Evolutionary conservation across 2,329 filamentous ascomycete species (phyloP), one percentile per base, ranked within the genome.

Genomic region (Ceratocystis cubensis): DNA sequence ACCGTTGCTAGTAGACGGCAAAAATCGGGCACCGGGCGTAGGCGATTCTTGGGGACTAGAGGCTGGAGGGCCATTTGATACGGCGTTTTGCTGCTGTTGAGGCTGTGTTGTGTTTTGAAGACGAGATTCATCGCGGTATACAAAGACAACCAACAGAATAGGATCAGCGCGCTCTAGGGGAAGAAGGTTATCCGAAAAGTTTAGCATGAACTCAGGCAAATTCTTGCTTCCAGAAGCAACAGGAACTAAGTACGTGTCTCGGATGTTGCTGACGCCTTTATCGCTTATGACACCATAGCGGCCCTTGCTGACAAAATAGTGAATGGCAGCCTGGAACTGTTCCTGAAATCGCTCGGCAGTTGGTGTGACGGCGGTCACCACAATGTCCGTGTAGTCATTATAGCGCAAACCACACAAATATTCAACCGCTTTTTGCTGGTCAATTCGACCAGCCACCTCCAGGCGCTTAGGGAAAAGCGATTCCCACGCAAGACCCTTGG

Each of bases 241-340:
- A 0, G 94, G 93, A 8, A 96, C 87, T 41, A 97, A 82, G 74
- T 97, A 97, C 1, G 92, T 89, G 73, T 97, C 93, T 68, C 91
- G 87, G 62, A 96, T 88, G 68, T 91, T 87, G 22, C 85, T 82
- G 37, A 86, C 77, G 0, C 83, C 82, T 74, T 89, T 88, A 73
- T 93, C 89, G 15, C 87, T 87, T 5, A 96, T 82, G 1, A 97
- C 93, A 22, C 91, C 93, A 74, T 96, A 99, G 44, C 91, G 83
- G 70, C 88, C 84, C 72, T 93, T 89, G 63, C 81, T 82, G 53
- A 85, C 80, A 73, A 99, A 97, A 76, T 99, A 97, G 64, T 91
- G 83, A 72, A 92, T 89, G n/a, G 97, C 80, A 20, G 83, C 82
- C 69, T 88, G 81, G 72, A 96, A 96, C 28, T 84, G 82, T 5